phyloP scores from a whole-genome alignment of 1,284 basidiomycete genomes.

The Fomitopsis palustris region DNA sequence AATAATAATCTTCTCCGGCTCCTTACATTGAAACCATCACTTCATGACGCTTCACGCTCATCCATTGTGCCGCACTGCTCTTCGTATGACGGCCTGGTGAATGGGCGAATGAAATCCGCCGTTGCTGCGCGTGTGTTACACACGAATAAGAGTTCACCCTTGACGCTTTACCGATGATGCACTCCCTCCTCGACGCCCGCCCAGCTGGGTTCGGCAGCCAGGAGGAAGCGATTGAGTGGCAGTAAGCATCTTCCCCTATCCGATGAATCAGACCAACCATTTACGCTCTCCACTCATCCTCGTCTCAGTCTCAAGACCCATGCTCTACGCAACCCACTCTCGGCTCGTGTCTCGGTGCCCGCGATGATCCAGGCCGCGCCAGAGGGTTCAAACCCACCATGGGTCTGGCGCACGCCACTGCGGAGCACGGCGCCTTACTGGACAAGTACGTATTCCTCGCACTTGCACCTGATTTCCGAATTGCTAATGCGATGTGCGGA shows the following conservation, averaged over 20 bases:
- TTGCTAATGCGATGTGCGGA: conserved; percentile 24
- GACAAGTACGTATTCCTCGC: conserved; percentile 54
- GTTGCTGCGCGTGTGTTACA: too few species aligned
- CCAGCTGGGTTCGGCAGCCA: conserved; percentile 82
- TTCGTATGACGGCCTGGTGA: too few species aligned
- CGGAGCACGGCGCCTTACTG: conserved; percentile 87
- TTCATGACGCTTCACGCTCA: too few species aligned
- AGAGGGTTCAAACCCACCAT: conserved; percentile 36
- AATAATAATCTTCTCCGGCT: too few species aligned
- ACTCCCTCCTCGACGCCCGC: conserved; percentile 78
- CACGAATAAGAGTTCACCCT: conserved; percentile 81
- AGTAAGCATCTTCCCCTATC: conserved; percentile 54
- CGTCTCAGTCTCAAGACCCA: conserved; percentile 61
- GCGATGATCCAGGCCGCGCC: conserved; percentile 57
- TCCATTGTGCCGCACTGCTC: too few species aligned
- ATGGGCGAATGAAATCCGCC: too few species aligned
- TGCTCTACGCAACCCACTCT: conserved; percentile 75
- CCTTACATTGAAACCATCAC: too few species aligned
- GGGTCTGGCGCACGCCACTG: conserved; percentile 84
- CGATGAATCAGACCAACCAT: neutral
- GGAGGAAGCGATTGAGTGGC: conserved; percentile 92
- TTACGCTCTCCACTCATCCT: conserved; percentile 1
- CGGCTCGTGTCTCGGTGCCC: conserved; percentile 85
- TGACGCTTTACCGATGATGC: conserved; percentile 90
- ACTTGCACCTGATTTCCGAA: too few species aligned